Evolutionary conservation across 495 filamentous ascomycete species (phyloP), one percentile per base, ranked within the genome.

Genomic region (Massariosphaeria phaeospora): DNA sequence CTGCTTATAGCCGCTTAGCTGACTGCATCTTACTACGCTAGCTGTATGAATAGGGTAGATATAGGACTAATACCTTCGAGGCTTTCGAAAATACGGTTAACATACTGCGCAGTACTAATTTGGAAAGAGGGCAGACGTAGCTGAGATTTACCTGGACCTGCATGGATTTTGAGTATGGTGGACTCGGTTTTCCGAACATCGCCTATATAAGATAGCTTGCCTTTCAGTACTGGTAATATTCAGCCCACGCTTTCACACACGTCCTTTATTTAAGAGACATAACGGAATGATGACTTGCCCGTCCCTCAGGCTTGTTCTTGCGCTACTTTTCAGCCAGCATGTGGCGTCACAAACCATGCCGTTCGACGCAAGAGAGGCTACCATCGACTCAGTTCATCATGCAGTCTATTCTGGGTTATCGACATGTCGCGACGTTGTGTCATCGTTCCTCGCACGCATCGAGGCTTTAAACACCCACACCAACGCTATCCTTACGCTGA

Each of bases 401-500:
- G 69, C 72, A 12, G 71, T 84, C 33, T 75, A 70, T 51, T 59
- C 66, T n/a, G 67, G 69, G 5, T 59, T 69, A 15, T 72, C 75
- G 27, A 77, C 75, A 21, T 83, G 79, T 63, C 68, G 74, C 10
- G 66, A 66, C 4, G 66, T 84, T 0, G 69, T 83, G n/a, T 73
- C 71, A 18, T 66, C 73, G 17, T 84, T 80, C 58, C 62, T 84
- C 26, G 62, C 72, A 2, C 75, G 79, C 15, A 80, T 85, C 34
- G 70, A 77, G 45, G 63, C 67, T 8, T 74, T 78, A 58, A 81
- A 85, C 63, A 72, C 73, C 9, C 69, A 66, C 11, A 72, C 83
- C 48, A 82, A 83, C 52, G 75, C 81, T 20, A 66, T 86, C 42
- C 69, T 83, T 30, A 70, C 69, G 0, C 66, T 83, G 8, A 79